Evolutionary conservation across 2,329 filamentous ascomycete genomes (phyloP).

Genomic region (Verticillium dahliae): DNA sequence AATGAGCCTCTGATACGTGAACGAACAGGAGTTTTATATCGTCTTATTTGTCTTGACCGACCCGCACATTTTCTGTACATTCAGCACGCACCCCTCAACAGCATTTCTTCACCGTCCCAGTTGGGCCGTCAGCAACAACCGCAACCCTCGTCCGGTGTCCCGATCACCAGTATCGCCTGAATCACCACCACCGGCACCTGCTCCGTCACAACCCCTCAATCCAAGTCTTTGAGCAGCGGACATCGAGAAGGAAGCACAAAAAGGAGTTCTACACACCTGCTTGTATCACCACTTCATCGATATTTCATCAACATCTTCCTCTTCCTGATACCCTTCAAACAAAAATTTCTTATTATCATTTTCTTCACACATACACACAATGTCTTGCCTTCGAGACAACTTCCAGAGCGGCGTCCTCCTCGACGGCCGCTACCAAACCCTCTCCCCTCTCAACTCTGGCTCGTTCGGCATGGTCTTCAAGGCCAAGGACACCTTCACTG

Average conservation of each 20-base stretch:
- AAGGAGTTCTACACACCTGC: slow-evolving; percentile 1
- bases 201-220: not conserved
- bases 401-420: slow-evolving; percentile 76
- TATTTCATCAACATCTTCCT: slow-evolving; percentile 2
- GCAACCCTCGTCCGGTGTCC: not conserved
- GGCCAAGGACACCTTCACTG: slow-evolving; percentile 72
- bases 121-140: not conserved
- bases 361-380: slow-evolving; percentile 20
- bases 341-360: slow-evolving; percentile 18
- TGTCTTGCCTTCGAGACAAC: slow-evolving; percentile 84
- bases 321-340: slow-evolving; percentile 8
- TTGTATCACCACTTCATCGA: slow-evolving; percentile 5
- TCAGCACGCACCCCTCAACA: not conserved
- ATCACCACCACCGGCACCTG: not conserved
- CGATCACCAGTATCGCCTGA: not conserved
- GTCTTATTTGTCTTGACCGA: slow-evolving; percentile 10
- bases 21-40: slow-evolving; percentile 17
- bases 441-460: slow-evolving; percentile 94
- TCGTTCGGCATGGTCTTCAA: slow-evolving; percentile 99
- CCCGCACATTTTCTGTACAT: slow-evolving; percentile 1
- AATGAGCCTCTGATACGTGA: slow-evolving; percentile 34
- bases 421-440: slow-evolving; percentile 82
- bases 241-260: not conserved
- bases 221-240: not conserved
- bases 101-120: not conserved